Evolutionary conservation across 2,329 filamentous ascomycete species (phyloP).

Genomic region (Fusarium heterosporum): DNA sequence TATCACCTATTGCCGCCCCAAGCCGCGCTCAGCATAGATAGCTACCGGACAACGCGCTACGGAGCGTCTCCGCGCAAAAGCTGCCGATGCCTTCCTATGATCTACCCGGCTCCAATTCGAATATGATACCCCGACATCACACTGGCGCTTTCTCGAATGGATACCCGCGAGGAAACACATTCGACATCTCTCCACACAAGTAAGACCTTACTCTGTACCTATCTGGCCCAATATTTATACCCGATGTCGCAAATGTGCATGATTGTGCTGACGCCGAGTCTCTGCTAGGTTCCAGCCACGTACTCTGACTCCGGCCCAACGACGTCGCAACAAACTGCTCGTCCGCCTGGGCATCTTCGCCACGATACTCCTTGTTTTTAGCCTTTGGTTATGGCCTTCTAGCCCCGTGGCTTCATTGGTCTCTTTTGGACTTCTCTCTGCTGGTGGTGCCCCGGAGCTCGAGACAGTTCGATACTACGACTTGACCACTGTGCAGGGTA

Average conservation of each 20-base stretch:
- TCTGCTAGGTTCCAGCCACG: constrained; percentile 78
- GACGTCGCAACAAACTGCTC: constrained; percentile 79
- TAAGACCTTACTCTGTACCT: constrained; percentile 57
- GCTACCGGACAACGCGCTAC: constrained; percentile 29
- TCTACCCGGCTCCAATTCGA: constrained; percentile 53
- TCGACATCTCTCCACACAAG: constrained; percentile 91
- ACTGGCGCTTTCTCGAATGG: constrained; percentile 82
- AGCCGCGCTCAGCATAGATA: neutral
- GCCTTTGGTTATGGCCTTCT: constrained; percentile 80
- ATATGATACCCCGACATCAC: constrained; percentile 89
- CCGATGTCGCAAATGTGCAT: neutral
- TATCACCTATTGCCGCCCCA: constrained; percentile 3
- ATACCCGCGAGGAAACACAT: constrained; percentile 80
- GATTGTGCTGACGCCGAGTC: constrained; percentile 27
- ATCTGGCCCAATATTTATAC: neutral
- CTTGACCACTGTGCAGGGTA: constrained; percentile 89
- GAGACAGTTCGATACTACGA: constrained; percentile 99
- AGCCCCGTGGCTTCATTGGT: constrained; percentile 70
- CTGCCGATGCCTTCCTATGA: constrained; percentile 50
- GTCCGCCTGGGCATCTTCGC: constrained; percentile 72
- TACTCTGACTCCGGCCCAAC: constrained; percentile 75
- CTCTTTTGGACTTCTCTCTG: constrained; percentile 77
- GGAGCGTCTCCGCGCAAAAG: constrained; percentile 40
- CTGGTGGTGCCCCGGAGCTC: constrained; percentile 78
- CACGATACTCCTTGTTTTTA: constrained; percentile 72